Conservation (phyloP, 1,284 basidiomycete species). For the Chiua sp. region DNA sequence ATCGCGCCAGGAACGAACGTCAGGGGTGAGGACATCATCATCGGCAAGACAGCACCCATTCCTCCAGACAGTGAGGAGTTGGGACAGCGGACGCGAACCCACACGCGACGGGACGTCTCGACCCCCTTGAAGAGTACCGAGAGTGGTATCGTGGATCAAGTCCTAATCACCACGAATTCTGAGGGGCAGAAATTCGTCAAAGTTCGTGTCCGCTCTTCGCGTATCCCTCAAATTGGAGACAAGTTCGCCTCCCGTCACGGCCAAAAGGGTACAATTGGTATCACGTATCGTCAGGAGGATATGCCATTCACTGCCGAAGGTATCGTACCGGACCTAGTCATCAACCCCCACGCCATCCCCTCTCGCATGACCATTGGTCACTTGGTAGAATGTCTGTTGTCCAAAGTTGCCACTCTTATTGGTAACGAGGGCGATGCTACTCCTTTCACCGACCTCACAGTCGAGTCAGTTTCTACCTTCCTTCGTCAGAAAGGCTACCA, state of each 20-base stretch:
- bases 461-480: conserved; percentile 91
- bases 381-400: conserved; percentile 97
- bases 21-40: conserved; percentile 97
- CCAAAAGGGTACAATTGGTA: conserved; percentile 99
- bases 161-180: conserved; percentile 94
- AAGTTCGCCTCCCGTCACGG: conserved; percentile 99
- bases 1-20: conserved; percentile 97
- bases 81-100: conserved; percentile 90
- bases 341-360: conserved; percentile 99
- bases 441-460: conserved; percentile 97
- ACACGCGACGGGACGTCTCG: conserved; percentile 94
- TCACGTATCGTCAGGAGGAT: conserved; percentile 99
- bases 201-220: conserved; percentile 94
- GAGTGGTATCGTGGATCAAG: conserved; percentile 97
- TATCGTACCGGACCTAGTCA: conserved; percentile 96
- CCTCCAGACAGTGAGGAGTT: conserved; percentile 97
- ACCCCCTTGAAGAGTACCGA: conserved; percentile 98
- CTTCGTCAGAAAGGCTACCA: conserved; percentile 90
- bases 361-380: conserved; percentile 99
- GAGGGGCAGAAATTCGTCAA: conserved; percentile 99
- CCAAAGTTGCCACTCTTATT: conserved; percentile 95
- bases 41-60: conserved; percentile 98
- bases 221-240: conserved; percentile 97
- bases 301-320: conserved; percentile 99
- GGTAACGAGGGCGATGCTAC: conserved; percentile 99